Evolutionary conservation across 2,329 filamentous ascomycete genomes (phyloP), one percentile per base, ranked within the genome.

Genomic region (Exophiala xenobiotica): DNA sequence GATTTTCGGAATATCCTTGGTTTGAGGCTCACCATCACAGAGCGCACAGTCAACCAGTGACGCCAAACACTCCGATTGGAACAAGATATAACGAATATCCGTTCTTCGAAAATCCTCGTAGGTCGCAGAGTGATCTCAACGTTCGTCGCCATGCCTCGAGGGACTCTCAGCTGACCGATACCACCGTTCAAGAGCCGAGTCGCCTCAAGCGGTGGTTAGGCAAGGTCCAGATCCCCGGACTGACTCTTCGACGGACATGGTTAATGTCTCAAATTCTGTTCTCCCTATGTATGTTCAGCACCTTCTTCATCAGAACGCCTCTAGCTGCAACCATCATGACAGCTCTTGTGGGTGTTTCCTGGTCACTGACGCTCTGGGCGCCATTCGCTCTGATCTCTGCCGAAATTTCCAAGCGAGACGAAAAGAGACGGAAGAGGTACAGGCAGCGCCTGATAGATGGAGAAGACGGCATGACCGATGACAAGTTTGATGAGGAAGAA

Each of bases 341-440:
- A 49, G 88, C 85, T 1, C 73, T 93, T 19, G 84, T 95, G 41
- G 92, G 92, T 26, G 83, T 97, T 52, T 90, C 89, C 1, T 97
- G 92, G 92, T 90, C 91, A 18, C 75, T 96, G 63, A 90, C 90
- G 1, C 81, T 95, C 20, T 97, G 92, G 92, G 92, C 91, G 0
- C 92, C 92, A 0, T 97, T 92, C 74, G 91, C 92, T 31, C 87
- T 97, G 62, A 96, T 97, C 66, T 90, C 89, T 39, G 89, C 89
- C 4, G 92, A 97, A 68, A 91, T 97, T 56, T 88, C 87, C 54
- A 87, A 85, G 54, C 85, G 90, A 4, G 88, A 96, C 65, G 79
- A 84, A 41, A 75, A 78, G 45, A 77, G 82, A 18, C 72, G 76
- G 9, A 68, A 73, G 20, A 70, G 75, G 18, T 70, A 69, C 6